Evolutionary conservation across 164 flowering plant genomes (phyloP), one percentile per base, ranked within the genome.

Genomic region (Kingdonia uniflora): DNA sequence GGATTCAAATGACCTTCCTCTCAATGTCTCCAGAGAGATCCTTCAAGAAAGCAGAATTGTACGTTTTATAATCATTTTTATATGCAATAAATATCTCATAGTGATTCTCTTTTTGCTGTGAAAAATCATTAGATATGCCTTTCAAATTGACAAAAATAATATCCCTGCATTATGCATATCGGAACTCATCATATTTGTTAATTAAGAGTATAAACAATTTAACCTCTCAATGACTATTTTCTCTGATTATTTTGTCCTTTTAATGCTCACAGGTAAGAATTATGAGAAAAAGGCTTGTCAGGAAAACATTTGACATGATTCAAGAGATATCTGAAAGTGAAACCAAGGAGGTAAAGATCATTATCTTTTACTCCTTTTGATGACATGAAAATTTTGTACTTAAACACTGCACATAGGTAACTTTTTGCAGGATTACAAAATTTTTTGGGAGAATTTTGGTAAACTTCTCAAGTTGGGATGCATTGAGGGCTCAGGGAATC

Each of bases 391-490:
- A 8, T 26, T 29, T 53, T 23, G 25, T 14, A 19, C 37, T 24
- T 19, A 5, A 7, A 20, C 21, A 16, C 49, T 56, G 11, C 15
- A 17, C 21, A 47, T 61, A 33, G 45, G 8, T 29, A 11, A 49
- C 24, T 14, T 60, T 19, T 59, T 58, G 16, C 78, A 94, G 99
- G 99, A 94, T 65, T 94, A 86, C 76, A 89, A 86, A 55, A 88
- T 86, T 65, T 86, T 94, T 68, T 94, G 99, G 99, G 99, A 94
- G 79, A 92, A 94, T 62, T 94, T 94, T 63, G 99, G 99, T 11
- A 84, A 84, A 65, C 76, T 88, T 54, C 39, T 94, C 51, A 94
- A 94, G 66, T 63, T 94, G 65, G 99, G 99, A 33, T 89, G 96
- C 67, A 76, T 94, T 19, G 99, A 94, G 70, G 99, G 88, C 63